A percentile compares a stretch with the other conserved stretches of the same genome.
These are phyloP conservation scores for Talaromyces rugulosus DNA, from an alignment of 2,329 filamentous ascomycete species.

Conservation along the genomic window DNA sequence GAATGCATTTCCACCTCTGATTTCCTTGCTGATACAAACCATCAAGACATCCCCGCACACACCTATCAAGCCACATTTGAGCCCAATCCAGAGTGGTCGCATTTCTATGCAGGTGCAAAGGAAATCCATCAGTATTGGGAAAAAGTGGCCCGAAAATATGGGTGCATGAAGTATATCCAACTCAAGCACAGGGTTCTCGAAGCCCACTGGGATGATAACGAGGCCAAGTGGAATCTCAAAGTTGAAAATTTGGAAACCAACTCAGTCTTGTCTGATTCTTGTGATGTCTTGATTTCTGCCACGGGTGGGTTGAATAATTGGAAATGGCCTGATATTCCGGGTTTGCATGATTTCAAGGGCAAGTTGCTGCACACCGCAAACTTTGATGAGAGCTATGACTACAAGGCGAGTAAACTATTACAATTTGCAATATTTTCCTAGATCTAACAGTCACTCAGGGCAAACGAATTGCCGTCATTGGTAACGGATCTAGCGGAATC, in stretches of 20 bases:
- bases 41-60: constrained; percentile 9
- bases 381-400: constrained; percentile 30
- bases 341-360: constrained; percentile 40
- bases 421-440: neutral
- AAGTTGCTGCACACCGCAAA: constrained; percentile 36
- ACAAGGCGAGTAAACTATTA: constrained; percentile 8
- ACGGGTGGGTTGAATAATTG: constrained; percentile 30
- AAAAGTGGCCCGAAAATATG: constrained; percentile 20
- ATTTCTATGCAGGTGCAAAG: constrained; percentile 20
- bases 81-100: constrained; percentile 15
- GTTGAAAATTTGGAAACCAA: constrained; percentile 14
- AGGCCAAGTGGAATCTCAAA: constrained; percentile 24
- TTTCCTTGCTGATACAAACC: neutral
- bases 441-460: constrained; percentile 10
- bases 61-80: constrained; percentile 14
- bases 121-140: constrained; percentile 28
- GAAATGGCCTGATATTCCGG: constrained; percentile 42
- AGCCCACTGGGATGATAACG: constrained; percentile 26
- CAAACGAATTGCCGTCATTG: constrained; percentile 26
- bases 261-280: constrained; percentile 14
- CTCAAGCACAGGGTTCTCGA: constrained; percentile 22
- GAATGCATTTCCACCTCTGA: neutral
- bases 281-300: constrained; percentile 24
- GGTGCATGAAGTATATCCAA: constrained; percentile 23
- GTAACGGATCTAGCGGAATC: constrained; percentile 27